Percentiles rank a stretch among this genome's conserved stretches.
These are phyloP conservation scores for Rhododendron henanense DNA, from an alignment of 148 eudicot genomes.

Conservation along the genomic window DNA sequence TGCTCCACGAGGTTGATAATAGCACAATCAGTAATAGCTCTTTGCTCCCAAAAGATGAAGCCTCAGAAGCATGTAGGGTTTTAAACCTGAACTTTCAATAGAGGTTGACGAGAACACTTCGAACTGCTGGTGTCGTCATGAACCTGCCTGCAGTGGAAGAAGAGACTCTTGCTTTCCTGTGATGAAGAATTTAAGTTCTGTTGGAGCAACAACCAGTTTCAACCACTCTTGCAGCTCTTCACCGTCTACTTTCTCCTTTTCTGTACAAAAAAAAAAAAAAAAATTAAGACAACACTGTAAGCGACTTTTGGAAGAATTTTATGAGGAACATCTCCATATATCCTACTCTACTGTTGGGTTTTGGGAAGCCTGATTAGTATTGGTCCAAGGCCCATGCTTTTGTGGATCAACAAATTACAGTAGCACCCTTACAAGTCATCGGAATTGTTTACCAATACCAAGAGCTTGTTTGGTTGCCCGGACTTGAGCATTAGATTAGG, in stretches of 20 bases:
- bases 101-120: not conserved
- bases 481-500: not conserved
- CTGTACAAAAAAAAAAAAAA: constrained; percentile 29
- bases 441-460: not conserved
- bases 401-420: not conserved
- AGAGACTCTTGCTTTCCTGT: constrained; percentile 57
- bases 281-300: not conserved
- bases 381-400: not conserved
- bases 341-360: not conserved
- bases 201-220: constrained; percentile 81
- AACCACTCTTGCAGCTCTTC: constrained; percentile 84
- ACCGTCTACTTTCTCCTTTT: constrained; percentile 90
- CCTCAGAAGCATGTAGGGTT: not conserved
- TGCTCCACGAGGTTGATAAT: not conserved
- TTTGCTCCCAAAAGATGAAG: not conserved
- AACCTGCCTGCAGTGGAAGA: constrained; percentile 46
- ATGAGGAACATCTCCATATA: not conserved
- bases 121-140: constrained; percentile 19
- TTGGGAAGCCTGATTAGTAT: not conserved
- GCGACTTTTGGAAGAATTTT: not conserved
- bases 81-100: not conserved
- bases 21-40: not conserved
- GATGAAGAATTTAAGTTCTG: constrained; percentile 71
- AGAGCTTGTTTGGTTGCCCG: not conserved
- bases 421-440: not conserved